Percentiles rank a stretch among this genome's conserved stretches.
phyloP scores from a whole-genome alignment of 805 yeast genomes.

The Lachancea nothofagi region DNA sequence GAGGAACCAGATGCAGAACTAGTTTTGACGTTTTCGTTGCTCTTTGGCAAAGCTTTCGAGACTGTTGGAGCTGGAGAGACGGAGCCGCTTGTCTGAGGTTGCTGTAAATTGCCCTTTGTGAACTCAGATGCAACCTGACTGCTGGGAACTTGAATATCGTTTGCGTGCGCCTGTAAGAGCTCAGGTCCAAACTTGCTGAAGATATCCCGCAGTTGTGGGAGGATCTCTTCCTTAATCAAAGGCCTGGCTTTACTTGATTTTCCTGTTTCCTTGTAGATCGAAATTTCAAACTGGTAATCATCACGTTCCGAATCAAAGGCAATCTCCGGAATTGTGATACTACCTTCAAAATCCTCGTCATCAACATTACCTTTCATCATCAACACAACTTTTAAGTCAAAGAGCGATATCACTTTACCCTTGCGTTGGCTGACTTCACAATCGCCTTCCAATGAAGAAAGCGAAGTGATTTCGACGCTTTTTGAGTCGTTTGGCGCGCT shows the following conservation, averaged over 20 bases:
- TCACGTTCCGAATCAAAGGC: slow-evolving; percentile 86
- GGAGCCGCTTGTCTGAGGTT: slow-evolving; percentile 2
- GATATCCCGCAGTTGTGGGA: slow-evolving; percentile 62
- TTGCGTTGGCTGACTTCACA: slow-evolving; percentile 96
- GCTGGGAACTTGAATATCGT: slow-evolving; percentile 79
- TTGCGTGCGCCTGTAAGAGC: slow-evolving; percentile 68
- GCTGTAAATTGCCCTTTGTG: slow-evolving; percentile 47
- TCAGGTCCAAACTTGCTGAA: slow-evolving; percentile 70
- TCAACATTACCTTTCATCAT: slow-evolving; percentile 46
- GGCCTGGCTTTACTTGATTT: slow-evolving; percentile 48
- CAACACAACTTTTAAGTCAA: slow-evolving; percentile 68
- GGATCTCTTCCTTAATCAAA: slow-evolving; percentile 47
- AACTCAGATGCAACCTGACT: slow-evolving; percentile 54
- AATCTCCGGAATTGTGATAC: slow-evolving; percentile 81
- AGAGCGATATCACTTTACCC: slow-evolving; percentile 89
- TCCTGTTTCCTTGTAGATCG: slow-evolving; percentile 50
- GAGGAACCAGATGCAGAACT: neutral
- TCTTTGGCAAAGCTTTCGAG: slow-evolving; percentile 10
- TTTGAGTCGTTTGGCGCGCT: slow-evolving; percentile 27
- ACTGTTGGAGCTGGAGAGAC: slow-evolving; percentile 8
- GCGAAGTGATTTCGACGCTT: slow-evolving; percentile 32
- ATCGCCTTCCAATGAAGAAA: slow-evolving; percentile 73
- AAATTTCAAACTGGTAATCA: slow-evolving; percentile 79
- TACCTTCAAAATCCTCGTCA: slow-evolving; percentile 52
- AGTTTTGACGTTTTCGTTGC: slow-evolving; percentile 7